Evolutionary conservation across 768 basidiomycete genomes (phyloP).

Genomic region (Neoboletus brunneissimus): DNA sequence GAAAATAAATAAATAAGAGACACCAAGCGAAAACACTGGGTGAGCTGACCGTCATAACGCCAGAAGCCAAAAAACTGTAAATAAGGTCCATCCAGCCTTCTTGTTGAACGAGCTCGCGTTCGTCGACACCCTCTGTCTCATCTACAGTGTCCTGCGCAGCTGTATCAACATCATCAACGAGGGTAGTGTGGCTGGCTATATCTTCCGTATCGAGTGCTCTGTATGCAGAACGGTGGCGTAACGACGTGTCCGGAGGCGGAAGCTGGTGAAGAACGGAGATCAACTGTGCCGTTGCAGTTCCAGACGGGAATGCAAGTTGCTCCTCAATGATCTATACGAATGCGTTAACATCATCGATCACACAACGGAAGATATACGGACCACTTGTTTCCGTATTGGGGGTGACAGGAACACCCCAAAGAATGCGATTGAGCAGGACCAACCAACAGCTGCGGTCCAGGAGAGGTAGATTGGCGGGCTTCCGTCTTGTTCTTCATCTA

Average conservation of each 20-base stretch:
- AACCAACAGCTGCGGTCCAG: constrained; percentile 70
- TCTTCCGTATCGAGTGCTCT: constrained; percentile 36
- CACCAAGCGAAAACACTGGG: background rate
- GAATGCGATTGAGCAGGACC: constrained; percentile 91
- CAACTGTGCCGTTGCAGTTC: constrained; percentile 93
- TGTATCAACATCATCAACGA: constrained; percentile 1
- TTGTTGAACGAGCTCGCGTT: constrained; percentile 52
- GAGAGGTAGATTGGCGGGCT: constrained; percentile 70
- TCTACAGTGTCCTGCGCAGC: constrained; percentile 25
- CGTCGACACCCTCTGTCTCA: constrained; percentile 28
- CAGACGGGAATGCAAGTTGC: constrained; percentile 90
- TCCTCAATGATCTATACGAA: constrained; percentile 82
- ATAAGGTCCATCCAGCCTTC: constrained; percentile 76
- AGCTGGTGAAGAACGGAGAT: constrained; percentile 85
- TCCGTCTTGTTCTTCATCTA: constrained; percentile 75
- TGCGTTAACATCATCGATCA: constrained; percentile 3
- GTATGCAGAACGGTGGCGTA: constrained; percentile 61
- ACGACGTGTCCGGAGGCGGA: constrained; percentile 58
- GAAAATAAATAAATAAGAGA: constrained; percentile 4
- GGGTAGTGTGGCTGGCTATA: constrained; percentile 17
- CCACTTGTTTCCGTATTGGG: constrained; percentile 92
- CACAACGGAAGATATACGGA: constrained; percentile 36
- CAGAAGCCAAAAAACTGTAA: constrained; percentile 78
- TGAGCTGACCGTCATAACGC: constrained; percentile 64
- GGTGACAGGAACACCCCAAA: constrained; percentile 99